Evolutionary conservation across 352 stramenopile species (phyloP), one percentile per base, ranked within the genome.

Genomic region (Globisporangium mamillatum): DNA sequence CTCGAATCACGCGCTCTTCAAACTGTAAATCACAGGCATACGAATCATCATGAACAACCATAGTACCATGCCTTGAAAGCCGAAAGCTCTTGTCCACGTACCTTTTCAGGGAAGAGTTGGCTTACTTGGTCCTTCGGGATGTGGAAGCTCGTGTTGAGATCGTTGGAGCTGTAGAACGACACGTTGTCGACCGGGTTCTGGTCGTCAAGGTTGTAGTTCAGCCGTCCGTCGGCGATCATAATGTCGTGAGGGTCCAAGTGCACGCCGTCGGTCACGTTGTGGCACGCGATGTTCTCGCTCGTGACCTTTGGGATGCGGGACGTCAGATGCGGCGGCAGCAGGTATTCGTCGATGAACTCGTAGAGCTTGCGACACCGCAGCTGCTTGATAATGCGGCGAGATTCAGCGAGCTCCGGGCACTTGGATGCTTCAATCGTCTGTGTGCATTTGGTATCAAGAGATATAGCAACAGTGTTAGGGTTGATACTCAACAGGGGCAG

Each of bases 181-280:
- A 94, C 83, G 48, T 89, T 82, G 63, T 95, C 86, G 59, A 97
- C 82, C 6, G 90, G 90, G 64, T 96, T 96, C 38, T 77, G 81
- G 67, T 93, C 84, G 22, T 85, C 78, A 16, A 91, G 76, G 60
- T 95, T 95, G 78, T 96, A 95, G 71, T 96, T 94, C 29, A 97
- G 75, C 14, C 81, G 70, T 1, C 80, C 83, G 73, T 94, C 84
- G 6, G 80, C 81, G 2, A 95, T 79, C 52, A 97, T 91, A 27
- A 97, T 90, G 66, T 97, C 86, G 25, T 93, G 73, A 1, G 79
- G 73, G 29, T 81, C 68, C 32, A 97, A 63, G 1, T 71, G 63
- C 52, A 86, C 72, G 24, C 74, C 75, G 20, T 72, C 55, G 0
- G 77, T 75, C 0, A 74, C 75, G 57, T 82, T 90, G 57, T 84